Percentiles rank a stretch among this genome's conserved stretches.
These are phyloP conservation scores for Combretum micranthum DNA, from an alignment of 345 rosid species.

Conservation along the genomic window DNA sequence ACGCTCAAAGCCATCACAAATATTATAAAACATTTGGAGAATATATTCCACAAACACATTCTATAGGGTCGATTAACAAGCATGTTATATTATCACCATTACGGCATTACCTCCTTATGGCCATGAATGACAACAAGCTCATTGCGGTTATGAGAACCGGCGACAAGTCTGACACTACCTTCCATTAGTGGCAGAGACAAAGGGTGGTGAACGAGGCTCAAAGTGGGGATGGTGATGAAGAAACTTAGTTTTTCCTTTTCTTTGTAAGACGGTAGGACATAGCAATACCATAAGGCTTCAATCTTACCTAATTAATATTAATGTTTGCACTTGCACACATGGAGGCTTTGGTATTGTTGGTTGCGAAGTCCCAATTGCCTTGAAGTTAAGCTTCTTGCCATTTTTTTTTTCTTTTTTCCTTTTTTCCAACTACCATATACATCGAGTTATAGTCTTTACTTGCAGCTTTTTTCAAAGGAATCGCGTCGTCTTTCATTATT, in stretches of 20 bases:
- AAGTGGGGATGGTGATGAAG: slow-evolving; percentile 6
- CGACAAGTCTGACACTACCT: slow-evolving; percentile 97
- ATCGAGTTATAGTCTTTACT: background rate
- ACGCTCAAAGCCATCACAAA: no score
- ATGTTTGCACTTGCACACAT: background rate
- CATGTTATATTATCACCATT: no score
- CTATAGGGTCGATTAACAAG: no score
- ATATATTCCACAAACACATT: no score
- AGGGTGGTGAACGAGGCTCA: slow-evolving; percentile 5
- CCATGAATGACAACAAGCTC: slow-evolving; percentile 97
- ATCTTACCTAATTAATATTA: slow-evolving; percentile 38
- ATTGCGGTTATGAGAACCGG: slow-evolving; percentile 97
- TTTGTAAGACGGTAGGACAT: slow-evolving; percentile 7
- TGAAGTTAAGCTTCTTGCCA: slow-evolving; percentile 70
- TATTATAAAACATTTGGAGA: no score
- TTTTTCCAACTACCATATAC: slow-evolving; percentile 22
- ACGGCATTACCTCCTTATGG: slow-evolving; percentile 98
- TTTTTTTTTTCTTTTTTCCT: no score
- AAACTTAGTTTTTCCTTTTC: slow-evolving; percentile 7
- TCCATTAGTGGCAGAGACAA: slow-evolving; percentile 47
- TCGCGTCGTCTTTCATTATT: no score
- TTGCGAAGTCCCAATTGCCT: slow-evolving; percentile 94
- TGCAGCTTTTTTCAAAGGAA: slow-evolving; percentile 2
- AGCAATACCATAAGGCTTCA: background rate
- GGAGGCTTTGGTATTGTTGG: slow-evolving; percentile 37